Percentiles rank a stretch among this genome's conserved stretches.
phyloP scores from a whole-genome alignment of 1,139 yeast species.

The Suhomyces anneliseae region DNA sequence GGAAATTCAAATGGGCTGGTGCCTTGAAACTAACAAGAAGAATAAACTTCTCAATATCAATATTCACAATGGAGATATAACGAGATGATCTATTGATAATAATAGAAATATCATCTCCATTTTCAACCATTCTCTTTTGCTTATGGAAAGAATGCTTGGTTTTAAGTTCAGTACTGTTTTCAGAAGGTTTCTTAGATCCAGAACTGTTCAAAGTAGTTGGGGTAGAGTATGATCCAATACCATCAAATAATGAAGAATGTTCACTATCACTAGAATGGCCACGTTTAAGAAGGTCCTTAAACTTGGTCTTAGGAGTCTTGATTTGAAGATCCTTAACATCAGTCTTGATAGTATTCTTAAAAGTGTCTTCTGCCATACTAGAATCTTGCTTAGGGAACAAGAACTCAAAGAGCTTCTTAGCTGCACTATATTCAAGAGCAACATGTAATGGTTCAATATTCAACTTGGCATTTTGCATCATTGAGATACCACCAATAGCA shows the following conservation, averaged over 20 bases:
- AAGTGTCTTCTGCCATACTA: conserved; percentile 1
- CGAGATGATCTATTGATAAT: conserved; percentile 69
- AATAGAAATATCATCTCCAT: conserved; percentile 45
- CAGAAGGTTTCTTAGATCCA: conserved; percentile 2
- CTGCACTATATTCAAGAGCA: conserved; percentile 70
- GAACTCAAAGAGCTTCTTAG: conserved; percentile 61
- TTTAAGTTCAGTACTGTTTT: conserved; percentile 1
- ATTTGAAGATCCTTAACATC: conserved; percentile 3
- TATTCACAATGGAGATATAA: conserved; percentile 61
- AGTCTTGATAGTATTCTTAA: conserved; percentile 3
- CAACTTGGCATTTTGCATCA: conserved; percentile 48
- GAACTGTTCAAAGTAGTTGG: not conserved
- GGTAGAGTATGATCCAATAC: conserved; percentile 3
- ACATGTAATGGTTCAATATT: conserved; percentile 68
- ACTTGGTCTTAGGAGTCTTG: conserved; percentile 2
- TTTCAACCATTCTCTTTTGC: conserved; percentile 10
- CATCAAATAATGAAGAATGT: conserved; percentile 3
- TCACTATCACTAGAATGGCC: conserved; percentile 5
- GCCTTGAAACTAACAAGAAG: conserved; percentile 77
- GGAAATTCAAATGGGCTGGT: conserved; percentile 59
- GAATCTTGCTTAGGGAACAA: conserved; percentile 52
- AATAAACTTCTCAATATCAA: conserved; percentile 53
- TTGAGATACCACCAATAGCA: conserved; percentile 85
- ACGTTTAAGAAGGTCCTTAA: conserved; percentile 4
- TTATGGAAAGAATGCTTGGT: not conserved